Percentiles rank a stretch among this genome's conserved stretches.
Evolutionary conservation across 192 early-diverging fungal species (phyloP).

Genomic region (Phlyctochytrium bullatum): DNA sequence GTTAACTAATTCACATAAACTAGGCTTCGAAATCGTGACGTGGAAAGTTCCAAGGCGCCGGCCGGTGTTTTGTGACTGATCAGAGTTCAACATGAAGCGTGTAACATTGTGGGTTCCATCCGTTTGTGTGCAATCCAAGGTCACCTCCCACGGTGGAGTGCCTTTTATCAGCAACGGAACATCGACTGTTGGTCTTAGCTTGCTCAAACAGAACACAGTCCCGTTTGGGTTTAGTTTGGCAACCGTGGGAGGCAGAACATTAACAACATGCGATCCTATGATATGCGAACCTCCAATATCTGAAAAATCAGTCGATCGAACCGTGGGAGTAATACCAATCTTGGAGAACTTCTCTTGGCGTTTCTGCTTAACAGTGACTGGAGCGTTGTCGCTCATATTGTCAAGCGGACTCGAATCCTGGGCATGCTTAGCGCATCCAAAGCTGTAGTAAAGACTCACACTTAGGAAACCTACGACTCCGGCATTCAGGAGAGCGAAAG

Average conservation of each 20-base stretch:
- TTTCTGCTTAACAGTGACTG: too few relatives aligned
- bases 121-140: constrained; percentile 22
- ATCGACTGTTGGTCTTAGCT: background rate
- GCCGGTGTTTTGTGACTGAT: constrained; percentile 11
- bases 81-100: background rate
- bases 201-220: constrained; percentile 28
- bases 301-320: background rate
- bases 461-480: constrained; percentile 10
- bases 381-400: too few relatives aligned
- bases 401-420: too few relatives aligned
- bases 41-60: constrained; percentile 8
- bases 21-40: constrained; percentile 15
- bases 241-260: constrained; percentile 45
- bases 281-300: constrained; percentile 25
- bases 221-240: constrained; percentile 37
- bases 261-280: constrained; percentile 43
- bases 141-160: constrained; percentile 38
- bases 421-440: too few relatives aligned
- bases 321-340: too few relatives aligned
- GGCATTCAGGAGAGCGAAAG: constrained; percentile 6
- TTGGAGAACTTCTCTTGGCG: too few relatives aligned
- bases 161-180: constrained; percentile 44
- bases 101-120: constrained; percentile 34
- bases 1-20: constrained; percentile 25
- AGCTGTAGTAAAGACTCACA: background rate